Evolutionary conservation across 768 basidiomycete genomes (phyloP).

Genomic region (Amanita pseudoporphyria): DNA sequence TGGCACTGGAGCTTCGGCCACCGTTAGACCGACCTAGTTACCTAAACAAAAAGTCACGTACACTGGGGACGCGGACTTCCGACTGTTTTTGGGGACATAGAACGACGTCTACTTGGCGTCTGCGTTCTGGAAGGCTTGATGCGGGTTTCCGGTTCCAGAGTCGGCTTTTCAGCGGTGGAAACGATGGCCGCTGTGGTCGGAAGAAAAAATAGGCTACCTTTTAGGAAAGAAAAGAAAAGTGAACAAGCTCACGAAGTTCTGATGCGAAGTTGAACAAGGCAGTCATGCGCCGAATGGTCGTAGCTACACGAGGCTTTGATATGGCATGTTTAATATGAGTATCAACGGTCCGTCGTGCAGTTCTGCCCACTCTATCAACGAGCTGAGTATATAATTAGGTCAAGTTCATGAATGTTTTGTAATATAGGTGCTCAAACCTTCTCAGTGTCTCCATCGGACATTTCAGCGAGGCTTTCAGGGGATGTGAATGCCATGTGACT

Average conservation of each 20-base stretch:
- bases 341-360: conserved; percentile 57
- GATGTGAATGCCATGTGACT: conserved; percentile 62
- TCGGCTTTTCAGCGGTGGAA: conserved; percentile 35
- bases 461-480: conserved; percentile 43
- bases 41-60: conserved; percentile 7
- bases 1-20: conserved; percentile 8
- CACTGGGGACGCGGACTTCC: conserved; percentile 10
- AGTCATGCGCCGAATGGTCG: conserved; percentile 59
- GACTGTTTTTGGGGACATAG: conserved; percentile 2
- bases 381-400: conserved; percentile 29
- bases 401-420: not conserved
- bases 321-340: conserved; percentile 66
- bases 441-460: conserved; percentile 51
- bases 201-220: conserved; percentile 5
- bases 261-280: conserved; percentile 60
- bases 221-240: conserved; percentile 2
- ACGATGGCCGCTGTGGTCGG: conserved; percentile 37
- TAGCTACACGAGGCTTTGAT: conserved; percentile 58
- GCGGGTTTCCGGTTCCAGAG: conserved; percentile 23
- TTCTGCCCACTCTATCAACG: conserved; percentile 60
- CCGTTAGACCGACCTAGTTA: not conserved
- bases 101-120: conserved; percentile 8
- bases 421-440: conserved; percentile 33
- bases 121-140: conserved; percentile 8
- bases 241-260: conserved; percentile 47